Conservation (phyloP, 257 asterid species). For the Linderniella brevidens region DNA sequence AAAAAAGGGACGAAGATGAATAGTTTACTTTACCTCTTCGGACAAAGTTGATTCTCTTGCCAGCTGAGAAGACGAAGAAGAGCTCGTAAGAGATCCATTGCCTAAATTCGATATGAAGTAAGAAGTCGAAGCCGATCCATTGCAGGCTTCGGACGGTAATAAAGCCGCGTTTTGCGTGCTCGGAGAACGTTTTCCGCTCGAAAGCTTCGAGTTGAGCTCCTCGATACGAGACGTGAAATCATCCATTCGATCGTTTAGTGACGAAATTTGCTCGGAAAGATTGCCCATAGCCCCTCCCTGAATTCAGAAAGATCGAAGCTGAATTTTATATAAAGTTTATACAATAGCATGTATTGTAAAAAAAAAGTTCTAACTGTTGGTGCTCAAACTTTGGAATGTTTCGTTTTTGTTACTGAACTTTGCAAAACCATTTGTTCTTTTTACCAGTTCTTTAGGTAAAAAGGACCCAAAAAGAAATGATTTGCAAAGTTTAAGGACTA, state of each 20-base stretch:
- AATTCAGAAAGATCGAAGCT: not conserved
- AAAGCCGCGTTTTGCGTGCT: conserved; percentile 28
- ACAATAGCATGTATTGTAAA: not conserved
- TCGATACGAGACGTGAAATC: conserved; percentile 68
- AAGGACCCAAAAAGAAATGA: too few species aligned
- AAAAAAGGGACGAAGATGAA: not conserved
- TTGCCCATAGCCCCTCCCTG: too few species aligned
- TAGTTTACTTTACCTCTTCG: conserved; percentile 52
- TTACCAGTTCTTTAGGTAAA: too few species aligned
- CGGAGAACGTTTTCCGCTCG: conserved; percentile 32
- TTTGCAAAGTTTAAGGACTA: too few species aligned
- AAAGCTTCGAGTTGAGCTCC: conserved; percentile 59
- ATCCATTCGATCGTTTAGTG: conserved; percentile 75
- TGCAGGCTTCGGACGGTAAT: conserved; percentile 42
- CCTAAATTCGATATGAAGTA: conserved; percentile 69
- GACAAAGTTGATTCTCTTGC: conserved; percentile 53
- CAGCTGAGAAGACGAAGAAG: conserved; percentile 58
- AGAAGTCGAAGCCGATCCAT: conserved; percentile 80
- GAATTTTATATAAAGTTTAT: too few species aligned
- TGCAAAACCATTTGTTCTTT: too few species aligned
- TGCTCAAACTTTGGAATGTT: conserved; percentile 23
- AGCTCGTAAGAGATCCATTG: conserved; percentile 69
- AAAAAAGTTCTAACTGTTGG: not conserved
- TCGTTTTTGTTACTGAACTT: too few species aligned
- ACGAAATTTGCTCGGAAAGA: conserved; percentile 21